Percentiles rank a stretch among this genome's conserved stretches.
phyloP scores from a whole-genome alignment of 225 moss, liverwort and hornwort species.

The Physcomitrellopsis africana region DNA sequence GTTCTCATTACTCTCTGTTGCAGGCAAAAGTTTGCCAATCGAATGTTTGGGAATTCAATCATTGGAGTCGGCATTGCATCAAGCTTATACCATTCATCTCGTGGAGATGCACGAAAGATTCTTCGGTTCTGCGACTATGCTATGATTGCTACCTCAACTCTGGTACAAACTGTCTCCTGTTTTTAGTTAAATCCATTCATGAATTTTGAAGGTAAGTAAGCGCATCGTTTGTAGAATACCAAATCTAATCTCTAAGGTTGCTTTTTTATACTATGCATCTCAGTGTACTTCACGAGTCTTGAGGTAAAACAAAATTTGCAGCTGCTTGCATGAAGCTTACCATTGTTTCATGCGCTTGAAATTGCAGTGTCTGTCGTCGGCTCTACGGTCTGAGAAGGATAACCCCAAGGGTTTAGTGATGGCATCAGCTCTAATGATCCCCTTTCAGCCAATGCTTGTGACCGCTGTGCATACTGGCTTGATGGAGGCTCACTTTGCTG shows the following conservation, averaged over 20 bases:
- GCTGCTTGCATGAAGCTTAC: background rate
- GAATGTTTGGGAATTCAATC: slow-evolving; percentile 78
- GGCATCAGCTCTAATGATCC: slow-evolving; percentile 81
- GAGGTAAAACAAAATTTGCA: background rate
- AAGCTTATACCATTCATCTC: slow-evolving; percentile 85
- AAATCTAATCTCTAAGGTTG: background rate
- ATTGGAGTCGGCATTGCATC: slow-evolving; percentile 94
- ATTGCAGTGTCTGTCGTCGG: slow-evolving; percentile 80
- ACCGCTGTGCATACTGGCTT: slow-evolving; percentile 81
- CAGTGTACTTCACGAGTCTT: background rate
- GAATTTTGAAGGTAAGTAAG: no score
- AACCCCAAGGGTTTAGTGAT: slow-evolving; percentile 68
- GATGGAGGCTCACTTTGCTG: slow-evolving; percentile 82
- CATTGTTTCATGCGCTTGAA: slow-evolving; percentile 1
- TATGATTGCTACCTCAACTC: slow-evolving; percentile 86
- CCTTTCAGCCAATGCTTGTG: slow-evolving; percentile 79
- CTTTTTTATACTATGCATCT: background rate
- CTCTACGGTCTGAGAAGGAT: slow-evolving; percentile 62
- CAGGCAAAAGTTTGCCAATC: slow-evolving; percentile 69
- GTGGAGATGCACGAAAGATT: slow-evolving; percentile 70
- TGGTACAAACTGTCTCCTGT: slow-evolving; percentile 48
- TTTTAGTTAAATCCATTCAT: background rate
- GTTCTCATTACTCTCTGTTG: slow-evolving; percentile 11
- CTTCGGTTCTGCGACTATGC: slow-evolving; percentile 89
- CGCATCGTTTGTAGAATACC: no score